Evolutionary conservation across 2,329 filamentous ascomycete species (phyloP).

Genomic region (Clarireedia sp.): DNA sequence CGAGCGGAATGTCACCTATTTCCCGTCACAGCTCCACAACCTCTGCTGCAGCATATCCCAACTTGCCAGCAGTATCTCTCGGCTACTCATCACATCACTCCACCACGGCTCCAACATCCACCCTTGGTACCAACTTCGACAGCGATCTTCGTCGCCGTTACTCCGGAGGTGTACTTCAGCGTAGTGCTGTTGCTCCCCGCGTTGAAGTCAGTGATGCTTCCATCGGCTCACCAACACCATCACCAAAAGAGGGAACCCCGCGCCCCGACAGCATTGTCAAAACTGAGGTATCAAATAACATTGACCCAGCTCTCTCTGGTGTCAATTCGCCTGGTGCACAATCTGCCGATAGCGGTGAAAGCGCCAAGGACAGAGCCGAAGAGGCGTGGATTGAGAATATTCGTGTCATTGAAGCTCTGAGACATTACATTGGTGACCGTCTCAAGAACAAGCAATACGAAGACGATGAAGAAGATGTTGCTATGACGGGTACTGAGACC

Average conservation of each 20-base stretch:
- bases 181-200: slow-evolving; percentile 39
- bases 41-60: slow-evolving; percentile 62
- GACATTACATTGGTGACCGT: slow-evolving; percentile 48
- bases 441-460: slow-evolving; percentile 50
- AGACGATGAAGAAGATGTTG: slow-evolving; percentile 21
- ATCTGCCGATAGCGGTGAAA: slow-evolving; percentile 42
- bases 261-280: slow-evolving; percentile 36
- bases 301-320: slow-evolving; percentile 29
- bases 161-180: slow-evolving; percentile 60
- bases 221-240: slow-evolving; percentile 19
- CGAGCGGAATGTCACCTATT: slow-evolving; percentile 58
- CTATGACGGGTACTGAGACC: slow-evolving; percentile 15
- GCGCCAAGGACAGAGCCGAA: slow-evolving; percentile 50
- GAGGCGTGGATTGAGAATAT: slow-evolving; percentile 60
- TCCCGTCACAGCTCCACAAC: slow-evolving; percentile 49
- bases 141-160: slow-evolving; percentile 56
- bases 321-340: slow-evolving; percentile 48
- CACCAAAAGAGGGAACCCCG: slow-evolving; percentile 24
- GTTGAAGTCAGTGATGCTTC: slow-evolving; percentile 14
- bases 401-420: slow-evolving; percentile 54
- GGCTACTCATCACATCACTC: slow-evolving; percentile 58
- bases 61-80: slow-evolving; percentile 60
- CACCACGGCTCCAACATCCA: slow-evolving; percentile 56
- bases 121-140: slow-evolving; percentile 61
- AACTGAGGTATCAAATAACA: slow-evolving; percentile 26